Evolutionary conservation across 73 alveolate genomes (phyloP), one percentile per base, ranked within the genome.

Genomic region (Blepharisma japonicum): DNA sequence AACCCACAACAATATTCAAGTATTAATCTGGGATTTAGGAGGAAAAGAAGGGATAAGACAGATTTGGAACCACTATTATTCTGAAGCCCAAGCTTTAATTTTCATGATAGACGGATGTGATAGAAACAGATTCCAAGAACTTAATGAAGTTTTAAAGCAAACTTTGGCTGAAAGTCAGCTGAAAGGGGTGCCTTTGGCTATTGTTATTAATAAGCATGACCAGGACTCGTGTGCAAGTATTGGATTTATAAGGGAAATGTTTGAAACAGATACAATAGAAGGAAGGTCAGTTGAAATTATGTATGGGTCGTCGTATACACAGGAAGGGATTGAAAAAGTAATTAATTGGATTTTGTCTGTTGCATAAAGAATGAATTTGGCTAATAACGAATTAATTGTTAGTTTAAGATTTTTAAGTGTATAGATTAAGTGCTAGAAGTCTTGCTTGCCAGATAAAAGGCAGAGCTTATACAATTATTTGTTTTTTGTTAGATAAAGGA

Each of bases 81-180:
- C 74, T 14, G 74, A 61, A 18, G 39, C 74, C 23, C 49, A 61
- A 9, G 38, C 23, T 14, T n/a, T 61, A 9, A 9, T 61, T 14
- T 61, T 20, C 47, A 61, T 61, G 39, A 61, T 61, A 14, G 74
- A 61, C 47, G 74, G 74, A 14, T n/a, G 18, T 61, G 74, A 61
- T 61, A n/a, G 74, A 14, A 18, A n/a, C 5, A 14, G 74, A 39
- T 25, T 61, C 23, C 39, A 14, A 20, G 74, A 61, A 25, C 47
- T 39, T 25, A 61, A 61, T 8, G 49, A 61, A 61, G 74, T 61
- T 9, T 61, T 61, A 14, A n/a, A 25, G 47, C 47, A 61, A 61
- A n/a, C 23, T 14, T 25, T 61, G 39, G 23, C 14, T 20, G 74
- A n/a, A 9, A 39, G 23, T 2, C n/a, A 61, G 74, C 74, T 61